Base-by-base conservation (phyloP, 768 basidiomycete genomes). In the Crassisporium funariophilum region DNA sequence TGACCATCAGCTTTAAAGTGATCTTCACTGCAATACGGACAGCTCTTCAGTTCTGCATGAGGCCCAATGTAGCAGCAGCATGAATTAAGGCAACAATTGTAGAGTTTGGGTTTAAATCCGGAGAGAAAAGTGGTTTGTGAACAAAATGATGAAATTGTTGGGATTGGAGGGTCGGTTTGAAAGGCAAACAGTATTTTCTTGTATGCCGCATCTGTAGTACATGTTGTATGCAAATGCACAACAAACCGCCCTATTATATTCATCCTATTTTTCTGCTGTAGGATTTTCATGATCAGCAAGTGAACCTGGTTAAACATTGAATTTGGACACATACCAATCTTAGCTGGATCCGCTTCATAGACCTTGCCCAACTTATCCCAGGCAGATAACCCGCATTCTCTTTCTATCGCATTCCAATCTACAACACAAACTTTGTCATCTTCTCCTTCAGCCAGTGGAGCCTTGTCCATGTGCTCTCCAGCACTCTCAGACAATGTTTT, bases 1-100 rank as follows among this genome's bases (percentile, higher is more conserved):
- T 58, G 57, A 1, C 62, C 59, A 17, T 29, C 23, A 4, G 49
- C 29, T 11, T 45, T 42, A n/a, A 25, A 50, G 1, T 46, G 33
- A 9, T 19, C 41, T 36, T 59, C 52, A 1, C 59, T 31, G 56
- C 73, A 75, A 46, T 60, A 52, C 0, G 63, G 67, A 43, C 72
- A 75, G 1, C 17, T 4, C 1, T 46, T 22, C 1, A 64, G 46
- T 10, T 61, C 49, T 0, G 36, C 50, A 25, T 58, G 49, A 1
- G 55, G 54, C 2, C 69, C 70, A 17, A 43, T 25, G 35, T 49
- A 57, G 27, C 45, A 47, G 3, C 44, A 22, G 35, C 56, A 57
- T 2, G 47, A 59, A 42, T 46, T 56, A 2, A 57, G 62, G 29
- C 60, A 62, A 31, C 56, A 61, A 47, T 71, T 60, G 40, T 50